These are phyloP conservation scores for Penicillium sp. DNA, from an alignment of 2,329 filamentous ascomycete species.

Conservation along the genomic window DNA sequence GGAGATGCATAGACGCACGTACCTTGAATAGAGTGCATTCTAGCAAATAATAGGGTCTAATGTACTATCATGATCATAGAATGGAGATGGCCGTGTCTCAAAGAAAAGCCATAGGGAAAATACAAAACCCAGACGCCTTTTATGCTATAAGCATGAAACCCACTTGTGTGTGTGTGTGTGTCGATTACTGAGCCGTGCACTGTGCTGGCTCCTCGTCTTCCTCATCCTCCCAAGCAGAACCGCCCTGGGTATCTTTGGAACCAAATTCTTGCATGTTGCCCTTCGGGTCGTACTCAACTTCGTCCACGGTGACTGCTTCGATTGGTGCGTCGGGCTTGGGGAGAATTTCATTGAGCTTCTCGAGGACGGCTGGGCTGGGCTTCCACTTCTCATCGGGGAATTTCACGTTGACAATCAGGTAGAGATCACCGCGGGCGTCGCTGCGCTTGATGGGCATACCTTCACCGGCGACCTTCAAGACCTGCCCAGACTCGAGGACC, in stretches of 20 bases:
- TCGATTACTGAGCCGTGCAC: conserved; percentile 47
- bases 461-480: conserved; percentile 80
- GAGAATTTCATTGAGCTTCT: conserved; percentile 68
- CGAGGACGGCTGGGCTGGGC: conserved; percentile 63
- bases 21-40: background rate
- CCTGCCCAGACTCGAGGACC: conserved; percentile 74
- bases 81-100: conserved; percentile 9
- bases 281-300: conserved; percentile 80
- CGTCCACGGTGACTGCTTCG: conserved; percentile 70
- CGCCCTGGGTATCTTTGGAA: conserved; percentile 41
- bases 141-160: conserved; percentile 22
- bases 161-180: background rate
- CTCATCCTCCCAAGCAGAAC: conserved; percentile 48
- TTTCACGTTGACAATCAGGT: conserved; percentile 75
- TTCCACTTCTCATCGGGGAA: conserved; percentile 89
- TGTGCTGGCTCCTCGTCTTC: conserved; percentile 45
- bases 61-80: conserved; percentile 14
- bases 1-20: background rate
- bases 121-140: conserved; percentile 26
- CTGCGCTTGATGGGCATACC: conserved; percentile 91
- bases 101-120: conserved; percentile 7
- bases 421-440: conserved; percentile 80
- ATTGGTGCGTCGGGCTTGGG: conserved; percentile 61
- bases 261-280: conserved; percentile 71
- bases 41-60: conserved; percentile 3